Base-by-base conservation (phyloP, 2,329 filamentous ascomycete genomes). In the Canariomyces notabilis region DNA sequence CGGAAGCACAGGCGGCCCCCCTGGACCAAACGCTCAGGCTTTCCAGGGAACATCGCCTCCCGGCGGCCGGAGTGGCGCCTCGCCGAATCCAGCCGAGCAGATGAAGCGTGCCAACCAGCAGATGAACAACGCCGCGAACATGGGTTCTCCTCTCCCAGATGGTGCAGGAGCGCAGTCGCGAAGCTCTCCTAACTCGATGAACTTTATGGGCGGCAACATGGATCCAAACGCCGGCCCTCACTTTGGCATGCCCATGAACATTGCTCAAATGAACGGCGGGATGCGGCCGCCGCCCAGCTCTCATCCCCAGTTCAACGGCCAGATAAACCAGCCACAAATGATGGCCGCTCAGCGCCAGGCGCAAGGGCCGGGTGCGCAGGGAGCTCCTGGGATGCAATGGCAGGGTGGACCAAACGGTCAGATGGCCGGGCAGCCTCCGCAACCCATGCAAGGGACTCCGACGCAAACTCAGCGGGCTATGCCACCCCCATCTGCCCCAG, bases 71-170 rank as follows among this genome's bases (percentile, higher is more conserved):
- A 75, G 77, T 49, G 85, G 82, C 26, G 82, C 85, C 20, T 90
- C 87, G 9, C 87, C 87, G 29, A 89, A 87, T 61, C 84, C 87
- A 18, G 73, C 76, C 36, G 87, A 90, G 51, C 83, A 86, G 66
- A 88, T 89, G 76, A 88, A 87, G 73, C 82, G 86, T 41, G 80
- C 80, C 40, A 87, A 83, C 20, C 84, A 85, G 20, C 85, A 87
- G 64, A 82, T 89, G 75, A 79, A 78, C 58, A 79, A 79, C 37
- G 52, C 56, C 48, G 76, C 76, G 31, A 80, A 77, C 46, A 80
- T 88, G 54, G 83, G 84, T 19, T 89, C 83, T 19, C 85, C 82
- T 6, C 73, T 86, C 51, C 83, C 83, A 2, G 86, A 87, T 60
- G 83, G 80, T 22, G 52, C 48, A 8, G n/a, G n/a, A n/a, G 73